These are phyloP conservation scores for Magnusiomyces fungicola DNA, from an alignment of 1,139 yeast species.

Conservation along the genomic window DNA sequence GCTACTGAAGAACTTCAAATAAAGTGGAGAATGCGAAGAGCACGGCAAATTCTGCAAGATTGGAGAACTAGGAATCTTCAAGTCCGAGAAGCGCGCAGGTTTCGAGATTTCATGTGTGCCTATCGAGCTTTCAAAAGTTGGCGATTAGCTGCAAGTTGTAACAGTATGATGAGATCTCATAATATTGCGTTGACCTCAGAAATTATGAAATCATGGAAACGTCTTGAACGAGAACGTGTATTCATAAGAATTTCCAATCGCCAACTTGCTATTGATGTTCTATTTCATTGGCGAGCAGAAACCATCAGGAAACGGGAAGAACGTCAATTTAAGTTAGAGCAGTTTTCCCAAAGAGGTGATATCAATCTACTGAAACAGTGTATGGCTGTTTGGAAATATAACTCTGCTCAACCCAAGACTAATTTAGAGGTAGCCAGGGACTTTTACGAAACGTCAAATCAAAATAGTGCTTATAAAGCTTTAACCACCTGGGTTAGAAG, in stretches of 20 bases:
- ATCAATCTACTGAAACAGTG: not conserved
- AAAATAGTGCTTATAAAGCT: not conserved
- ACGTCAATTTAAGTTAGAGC: not conserved
- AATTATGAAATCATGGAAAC: constrained; percentile 7
- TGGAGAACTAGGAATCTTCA: constrained; percentile 8
- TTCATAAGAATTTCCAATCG: not conserved
- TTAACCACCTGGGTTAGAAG: too few relatives aligned
- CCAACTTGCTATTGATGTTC: not conserved
- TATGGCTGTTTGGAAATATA: not conserved
- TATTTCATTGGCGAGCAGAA: not conserved
- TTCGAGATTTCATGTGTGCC: constrained; percentile 5
- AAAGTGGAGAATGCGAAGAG: not conserved
- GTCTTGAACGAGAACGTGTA: not conserved
- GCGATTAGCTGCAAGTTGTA: constrained; percentile 6
- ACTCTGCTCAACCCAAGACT: not conserved
- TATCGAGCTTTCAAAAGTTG: constrained; percentile 7
- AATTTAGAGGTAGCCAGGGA: not conserved
- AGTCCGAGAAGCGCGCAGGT: constrained; percentile 7
- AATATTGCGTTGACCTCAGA: constrained; percentile 4
- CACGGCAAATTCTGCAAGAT: not conserved
- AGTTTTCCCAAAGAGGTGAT: not conserved
- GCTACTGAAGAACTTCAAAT: not conserved
- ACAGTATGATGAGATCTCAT: not conserved
- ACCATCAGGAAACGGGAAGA: not conserved
- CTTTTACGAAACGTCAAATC: not conserved